Evolutionary conservation across 495 filamentous ascomycete species (phyloP).

Genomic region (Penicillium lividum): DNA sequence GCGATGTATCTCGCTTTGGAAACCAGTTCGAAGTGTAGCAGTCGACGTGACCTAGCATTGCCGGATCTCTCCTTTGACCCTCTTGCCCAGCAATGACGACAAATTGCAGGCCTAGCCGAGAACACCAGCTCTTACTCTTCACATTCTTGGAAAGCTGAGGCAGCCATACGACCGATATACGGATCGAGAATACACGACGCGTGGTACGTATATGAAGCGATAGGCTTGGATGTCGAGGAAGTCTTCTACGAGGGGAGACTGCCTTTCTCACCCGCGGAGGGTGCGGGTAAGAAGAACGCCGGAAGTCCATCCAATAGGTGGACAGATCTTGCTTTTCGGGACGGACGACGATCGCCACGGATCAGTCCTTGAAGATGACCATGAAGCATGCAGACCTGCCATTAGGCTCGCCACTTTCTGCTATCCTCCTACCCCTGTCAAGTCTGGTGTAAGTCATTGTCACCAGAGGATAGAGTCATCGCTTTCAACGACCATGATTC

Average conservation of each 20-base stretch:
- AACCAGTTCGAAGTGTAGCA: background rate
- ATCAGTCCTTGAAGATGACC: background rate
- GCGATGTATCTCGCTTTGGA: background rate
- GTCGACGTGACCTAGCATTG: background rate
- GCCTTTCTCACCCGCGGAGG: background rate
- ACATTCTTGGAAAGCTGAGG: background rate
- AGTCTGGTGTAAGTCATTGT: background rate
- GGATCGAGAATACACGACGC: background rate
- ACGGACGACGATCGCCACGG: background rate
- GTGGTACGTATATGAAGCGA: background rate
- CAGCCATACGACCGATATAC: background rate
- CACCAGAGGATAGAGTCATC: constrained; percentile 4
- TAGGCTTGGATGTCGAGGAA: background rate
- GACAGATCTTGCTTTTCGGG: background rate
- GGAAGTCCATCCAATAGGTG: background rate
- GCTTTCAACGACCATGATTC: constrained; percentile 1
- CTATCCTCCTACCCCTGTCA: background rate
- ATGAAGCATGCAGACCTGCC: background rate
- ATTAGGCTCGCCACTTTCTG: background rate
- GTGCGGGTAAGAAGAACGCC: background rate
- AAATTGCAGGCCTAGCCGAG: too few relatives aligned
- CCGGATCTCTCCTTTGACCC: too few relatives aligned
- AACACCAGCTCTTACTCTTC: too few relatives aligned
- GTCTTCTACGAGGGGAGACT: background rate
- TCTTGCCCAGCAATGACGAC: too few relatives aligned